Evolutionary conservation across 768 basidiomycete genomes (phyloP).

Genomic region (Boletellus ananas): DNA sequence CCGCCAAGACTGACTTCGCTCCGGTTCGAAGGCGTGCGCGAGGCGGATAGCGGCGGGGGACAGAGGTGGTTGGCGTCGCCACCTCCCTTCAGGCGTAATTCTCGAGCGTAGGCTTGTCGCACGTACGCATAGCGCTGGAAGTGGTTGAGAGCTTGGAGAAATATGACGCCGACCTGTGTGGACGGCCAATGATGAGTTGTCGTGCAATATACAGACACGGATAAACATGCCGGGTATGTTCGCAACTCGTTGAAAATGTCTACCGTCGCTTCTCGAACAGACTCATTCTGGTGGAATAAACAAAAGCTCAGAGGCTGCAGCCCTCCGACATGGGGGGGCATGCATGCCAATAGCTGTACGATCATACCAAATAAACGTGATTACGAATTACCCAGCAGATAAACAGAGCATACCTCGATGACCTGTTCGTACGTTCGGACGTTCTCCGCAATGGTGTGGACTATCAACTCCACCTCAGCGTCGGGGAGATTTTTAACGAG

Average conservation of each 20-base stretch:
- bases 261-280: slow-evolving; percentile 73
- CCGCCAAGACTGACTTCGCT: slow-evolving; percentile 43
- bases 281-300: slow-evolving; percentile 82
- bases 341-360: slow-evolving; percentile 69
- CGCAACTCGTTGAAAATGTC: slow-evolving; percentile 82
- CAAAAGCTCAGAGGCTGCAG: slow-evolving; percentile 84
- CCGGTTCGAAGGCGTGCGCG: slow-evolving; percentile 43
- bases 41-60: slow-evolving; percentile 30
- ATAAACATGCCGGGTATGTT: slow-evolving; percentile 59
- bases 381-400: too few species aligned
- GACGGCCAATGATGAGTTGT: neutral
- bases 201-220: neutral
- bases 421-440: slow-evolving; percentile 84
- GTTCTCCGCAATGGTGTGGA: slow-evolving; percentile 66
- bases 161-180: slow-evolving; percentile 70
- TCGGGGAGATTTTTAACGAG: slow-evolving; percentile 69
- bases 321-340: slow-evolving; percentile 77
- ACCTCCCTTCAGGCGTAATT: slow-evolving; percentile 39
- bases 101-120: slow-evolving; percentile 70
- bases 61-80: slow-evolving; percentile 21
- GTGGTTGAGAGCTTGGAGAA: slow-evolving; percentile 76
- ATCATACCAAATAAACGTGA: neutral
- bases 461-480: slow-evolving; percentile 70
- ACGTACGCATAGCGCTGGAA: slow-evolving; percentile 89
- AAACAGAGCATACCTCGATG: slow-evolving; percentile 59